phyloP scores from a whole-genome alignment of 768 basidiomycete species.

The Pluteus cervinus region DNA sequence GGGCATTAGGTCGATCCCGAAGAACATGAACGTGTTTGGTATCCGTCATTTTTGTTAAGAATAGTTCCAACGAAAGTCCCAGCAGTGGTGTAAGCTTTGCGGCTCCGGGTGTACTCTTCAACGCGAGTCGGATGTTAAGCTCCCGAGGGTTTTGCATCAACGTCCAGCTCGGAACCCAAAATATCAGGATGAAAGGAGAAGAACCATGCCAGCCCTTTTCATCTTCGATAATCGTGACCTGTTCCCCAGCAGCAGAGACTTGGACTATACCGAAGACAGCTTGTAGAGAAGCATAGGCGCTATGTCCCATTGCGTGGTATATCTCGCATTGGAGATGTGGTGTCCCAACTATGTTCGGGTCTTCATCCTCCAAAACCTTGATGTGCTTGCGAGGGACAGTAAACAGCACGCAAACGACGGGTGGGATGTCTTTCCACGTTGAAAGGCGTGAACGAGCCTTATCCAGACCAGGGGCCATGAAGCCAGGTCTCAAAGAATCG shows the following conservation, averaged over 20 bases:
- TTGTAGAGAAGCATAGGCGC: too few relatives aligned
- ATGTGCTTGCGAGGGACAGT: constrained; percentile 29
- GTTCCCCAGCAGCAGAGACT: constrained; percentile 5
- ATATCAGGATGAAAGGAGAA: constrained; percentile 16
- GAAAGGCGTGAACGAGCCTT: too few relatives aligned
- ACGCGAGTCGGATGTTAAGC: constrained; percentile 9
- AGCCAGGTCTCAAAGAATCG: too few relatives aligned
- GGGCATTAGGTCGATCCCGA: constrained; percentile 3
- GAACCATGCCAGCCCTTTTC: constrained; percentile 13
- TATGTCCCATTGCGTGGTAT: too few relatives aligned
- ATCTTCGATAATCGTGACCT: constrained; percentile 16
- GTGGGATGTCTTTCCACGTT: constrained; percentile 30
- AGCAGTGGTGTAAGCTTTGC: constrained; percentile 13
- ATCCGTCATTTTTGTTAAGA: constrained; percentile 18
- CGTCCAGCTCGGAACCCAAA: constrained; percentile 19
- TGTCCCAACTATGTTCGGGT: constrained; percentile 3
- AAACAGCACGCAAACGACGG: constrained; percentile 29
- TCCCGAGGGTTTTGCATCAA: constrained; percentile 8
- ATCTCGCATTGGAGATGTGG: too few relatives aligned
- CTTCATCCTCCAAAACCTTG: constrained; percentile 16
- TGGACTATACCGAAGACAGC: constrained; percentile 15
- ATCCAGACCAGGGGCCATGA: constrained; percentile 18
- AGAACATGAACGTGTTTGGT: constrained; percentile 15
- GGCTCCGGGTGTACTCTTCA: too few relatives aligned
- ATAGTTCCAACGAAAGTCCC: constrained; percentile 17